Base-by-base conservation (phyloP, 2,329 filamentous ascomycete genomes). In the Trichoderma simmonsii region DNA sequence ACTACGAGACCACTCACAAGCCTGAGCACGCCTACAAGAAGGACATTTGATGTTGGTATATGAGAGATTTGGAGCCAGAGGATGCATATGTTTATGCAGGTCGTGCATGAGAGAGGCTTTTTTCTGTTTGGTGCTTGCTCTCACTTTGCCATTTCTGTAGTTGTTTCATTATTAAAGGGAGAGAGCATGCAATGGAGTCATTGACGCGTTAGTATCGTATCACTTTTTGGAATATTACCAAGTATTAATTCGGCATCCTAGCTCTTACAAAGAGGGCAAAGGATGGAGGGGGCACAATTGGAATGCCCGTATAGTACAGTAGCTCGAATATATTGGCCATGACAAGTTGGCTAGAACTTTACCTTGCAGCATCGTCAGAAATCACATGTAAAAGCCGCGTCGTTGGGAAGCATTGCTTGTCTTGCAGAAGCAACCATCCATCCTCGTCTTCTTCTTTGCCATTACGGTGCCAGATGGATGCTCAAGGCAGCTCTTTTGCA, bases 1-100 rank as follows among this genome's bases (percentile, higher is more conserved):
- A 99, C 81, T 98, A 97, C 77, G 96, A 98, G 84, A 98, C 95
- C 4, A 94, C 92, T 21, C 96, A 98, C 82, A 95, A 96, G 81
- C 95, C 95, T 0, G 95, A 98, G 84, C 95, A 91, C 77, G 83
- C 83, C 15, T 85, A 83, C 73, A 90, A 90, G 83, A 91, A 91
- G 81, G 87, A 90, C 73, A 74, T 91, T 48, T 90, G 61, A 72
- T 57, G 28, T 54, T 21, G 39, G 11, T 21, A 26, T 36, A 34
- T 34, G 39, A 61, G 28, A 54, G 26, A 48, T 9, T 62, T 62
- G 39, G 56, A n/a, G 2, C 5, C 14, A 18, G 4, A 51, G 60
- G 24, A 64, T 32, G 66, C 30, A 36, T 67, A 6, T 28, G 14
- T 32, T 14, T n/a, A 34, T 34, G 32, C 30, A 21, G n/a, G 21